Conservation (phyloP, 139 green algal genomes). For the Coelastrella sp. region DNA sequence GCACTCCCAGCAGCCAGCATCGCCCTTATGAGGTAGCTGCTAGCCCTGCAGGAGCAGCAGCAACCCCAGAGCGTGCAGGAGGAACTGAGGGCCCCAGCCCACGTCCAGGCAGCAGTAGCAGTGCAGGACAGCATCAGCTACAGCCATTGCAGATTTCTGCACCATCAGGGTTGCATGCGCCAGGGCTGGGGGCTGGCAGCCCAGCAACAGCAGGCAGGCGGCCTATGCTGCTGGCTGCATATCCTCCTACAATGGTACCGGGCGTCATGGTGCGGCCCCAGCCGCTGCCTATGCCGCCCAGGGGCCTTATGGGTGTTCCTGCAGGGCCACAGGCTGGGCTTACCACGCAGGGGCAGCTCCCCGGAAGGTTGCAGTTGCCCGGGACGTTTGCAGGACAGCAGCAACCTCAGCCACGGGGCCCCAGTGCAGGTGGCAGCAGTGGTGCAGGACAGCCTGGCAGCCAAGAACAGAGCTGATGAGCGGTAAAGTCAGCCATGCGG, state of each 20-base stretch:
- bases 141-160: neutral
- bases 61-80: neutral
- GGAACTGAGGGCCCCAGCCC: neutral
- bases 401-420: neutral
- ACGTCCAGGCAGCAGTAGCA: neutral
- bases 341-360: neutral
- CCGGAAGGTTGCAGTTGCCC: neutral
- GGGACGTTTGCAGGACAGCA: neutral
- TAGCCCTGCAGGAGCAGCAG: constrained; percentile 3
- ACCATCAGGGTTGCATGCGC: neutral
- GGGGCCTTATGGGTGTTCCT: neutral
- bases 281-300: neutral
- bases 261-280: constrained; percentile 1
- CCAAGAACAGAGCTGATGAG: neutral
- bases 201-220: constrained; percentile 27
- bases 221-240: neutral
- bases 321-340: neutral
- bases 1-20: neutral
- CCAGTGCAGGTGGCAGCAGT: neutral
- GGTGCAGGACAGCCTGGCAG: neutral
- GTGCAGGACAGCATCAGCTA: constrained; percentile 1
- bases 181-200: neutral
- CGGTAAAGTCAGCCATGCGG: no score
- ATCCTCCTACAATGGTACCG: neutral
- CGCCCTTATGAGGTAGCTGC: neutral